These are phyloP conservation scores for Neodidymelliopsis sp. DNA, from an alignment of 2,329 filamentous ascomycete genomes.

Conservation along the genomic window DNA sequence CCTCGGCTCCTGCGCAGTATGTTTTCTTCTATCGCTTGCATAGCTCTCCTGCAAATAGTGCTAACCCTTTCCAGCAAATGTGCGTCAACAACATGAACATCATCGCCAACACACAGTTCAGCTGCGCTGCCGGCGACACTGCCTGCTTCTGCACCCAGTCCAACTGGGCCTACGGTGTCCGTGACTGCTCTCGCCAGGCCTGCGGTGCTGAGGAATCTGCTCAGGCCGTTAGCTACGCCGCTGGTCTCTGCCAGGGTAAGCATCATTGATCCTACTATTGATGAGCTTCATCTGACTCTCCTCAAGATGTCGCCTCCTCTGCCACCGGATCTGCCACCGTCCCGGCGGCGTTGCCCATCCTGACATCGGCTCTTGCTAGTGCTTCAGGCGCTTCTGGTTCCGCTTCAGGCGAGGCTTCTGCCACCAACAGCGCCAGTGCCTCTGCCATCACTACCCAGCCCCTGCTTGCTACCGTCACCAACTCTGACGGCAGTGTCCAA, in stretches of 20 bases:
- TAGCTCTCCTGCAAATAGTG: slow-evolving; percentile 6
- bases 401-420: slow-evolving; percentile 19
- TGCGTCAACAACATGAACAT: slow-evolving; percentile 58
- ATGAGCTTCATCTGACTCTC: not conserved
- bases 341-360: slow-evolving; percentile 30
- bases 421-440: slow-evolving; percentile 16
- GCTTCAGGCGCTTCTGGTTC: slow-evolving; percentile 9
- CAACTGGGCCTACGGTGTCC: slow-evolving; percentile 57
- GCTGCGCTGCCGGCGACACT: slow-evolving; percentile 50
- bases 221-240: slow-evolving; percentile 45
- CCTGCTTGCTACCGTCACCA: slow-evolving; percentile 30
- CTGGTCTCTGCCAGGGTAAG: slow-evolving; percentile 44
- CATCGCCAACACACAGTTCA: slow-evolving; percentile 49
- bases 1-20: slow-evolving; percentile 47
- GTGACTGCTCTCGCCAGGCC: slow-evolving; percentile 56
- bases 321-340: slow-evolving; percentile 5
- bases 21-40: slow-evolving; percentile 20
- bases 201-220: slow-evolving; percentile 42
- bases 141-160: slow-evolving; percentile 55
- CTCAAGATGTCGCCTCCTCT: slow-evolving; percentile 5
- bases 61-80: slow-evolving; percentile 39
- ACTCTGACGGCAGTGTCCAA: slow-evolving; percentile 29
- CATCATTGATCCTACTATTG: slow-evolving; percentile 1
- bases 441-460: slow-evolving; percentile 28
- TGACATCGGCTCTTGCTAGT: slow-evolving; percentile 31